phyloP scores from a whole-genome alignment of 768 basidiomycete genomes.

The Kwoniella dejecticola region DNA sequence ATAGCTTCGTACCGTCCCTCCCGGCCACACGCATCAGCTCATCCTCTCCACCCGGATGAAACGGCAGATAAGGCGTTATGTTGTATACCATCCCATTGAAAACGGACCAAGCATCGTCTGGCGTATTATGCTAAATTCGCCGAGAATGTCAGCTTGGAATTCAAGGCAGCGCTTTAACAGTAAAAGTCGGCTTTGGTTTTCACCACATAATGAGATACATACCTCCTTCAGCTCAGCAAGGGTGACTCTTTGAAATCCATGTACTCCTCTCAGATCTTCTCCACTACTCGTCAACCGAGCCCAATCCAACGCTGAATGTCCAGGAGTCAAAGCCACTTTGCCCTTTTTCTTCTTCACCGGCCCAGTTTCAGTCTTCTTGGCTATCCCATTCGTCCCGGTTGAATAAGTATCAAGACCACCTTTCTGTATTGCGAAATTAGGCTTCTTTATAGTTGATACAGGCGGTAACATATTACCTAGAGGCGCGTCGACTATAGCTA shows the following conservation, averaged over 20 bases:
- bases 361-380: not conserved
- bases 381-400: not conserved
- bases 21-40: conserved; percentile 95
- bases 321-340: conserved; percentile 88
- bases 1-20: conserved; percentile 89
- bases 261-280: conserved; percentile 70
- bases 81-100: conserved; percentile 96
- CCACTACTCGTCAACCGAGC: conserved; percentile 82
- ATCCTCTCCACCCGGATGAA: conserved; percentile 91
- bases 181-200: too few relatives aligned
- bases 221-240: conserved; percentile 42
- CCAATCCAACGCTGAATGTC: conserved; percentile 92
- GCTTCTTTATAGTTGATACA: conserved; percentile 43
- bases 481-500: conserved; percentile 40
- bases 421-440: conserved; percentile 41
- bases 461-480: conserved; percentile 51
- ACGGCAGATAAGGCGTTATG: conserved; percentile 85
- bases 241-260: conserved; percentile 28
- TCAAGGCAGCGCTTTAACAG: too few relatives aligned
- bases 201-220: too few relatives aligned
- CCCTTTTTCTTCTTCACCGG: conserved; percentile 58
- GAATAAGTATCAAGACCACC: conserved; percentile 31
- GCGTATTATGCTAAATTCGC: conserved; percentile 66
- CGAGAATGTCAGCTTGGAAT: not conserved
- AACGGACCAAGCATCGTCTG: conserved; percentile 87